phyloP scores from a whole-genome alignment of 2,329 filamentous ascomycete species.

The Aspergillus sp. region DNA sequence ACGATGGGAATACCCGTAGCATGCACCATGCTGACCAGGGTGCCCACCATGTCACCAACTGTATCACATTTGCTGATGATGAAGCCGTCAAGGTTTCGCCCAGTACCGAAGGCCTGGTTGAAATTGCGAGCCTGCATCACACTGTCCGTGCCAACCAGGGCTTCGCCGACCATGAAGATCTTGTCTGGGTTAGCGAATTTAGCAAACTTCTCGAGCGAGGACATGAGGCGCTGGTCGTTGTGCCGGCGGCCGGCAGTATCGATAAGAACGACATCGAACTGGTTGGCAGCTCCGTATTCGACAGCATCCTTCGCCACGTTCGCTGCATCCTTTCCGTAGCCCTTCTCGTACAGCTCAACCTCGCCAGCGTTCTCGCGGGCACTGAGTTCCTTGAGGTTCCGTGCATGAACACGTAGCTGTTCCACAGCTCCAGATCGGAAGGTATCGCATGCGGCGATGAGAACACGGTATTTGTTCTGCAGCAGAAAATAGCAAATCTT shows the following conservation, averaged over 20 bases:
- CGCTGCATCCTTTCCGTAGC: constrained; percentile 96
- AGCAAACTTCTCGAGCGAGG: constrained; percentile 92
- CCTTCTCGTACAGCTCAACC: constrained; percentile 93
- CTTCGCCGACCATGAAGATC: constrained; percentile 95
- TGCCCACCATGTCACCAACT: constrained; percentile 98
- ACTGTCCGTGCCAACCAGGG: constrained; percentile 90
- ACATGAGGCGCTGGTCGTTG: constrained; percentile 96
- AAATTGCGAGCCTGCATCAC: constrained; percentile 97
- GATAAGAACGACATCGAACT: constrained; percentile 91
- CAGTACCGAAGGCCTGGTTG: constrained; percentile 84
- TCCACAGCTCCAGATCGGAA: constrained; percentile 97
- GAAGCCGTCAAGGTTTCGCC: constrained; percentile 84
- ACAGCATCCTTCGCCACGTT: constrained; percentile 94
- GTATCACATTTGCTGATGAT: constrained; percentile 99
- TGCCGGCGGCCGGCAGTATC: constrained; percentile 93
- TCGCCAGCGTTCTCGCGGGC: constrained; percentile 75
- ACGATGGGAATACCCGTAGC: constrained; percentile 94
- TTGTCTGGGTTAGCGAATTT: constrained; percentile 96
- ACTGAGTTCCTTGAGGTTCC: constrained; percentile 86
- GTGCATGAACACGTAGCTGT: constrained; percentile 91
- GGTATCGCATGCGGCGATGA: constrained; percentile 93
- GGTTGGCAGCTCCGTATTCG: constrained; percentile 69
- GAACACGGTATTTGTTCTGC: constrained; percentile 93
- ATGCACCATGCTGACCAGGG: constrained; percentile 94
- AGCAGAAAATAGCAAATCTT: constrained; percentile 98